Base-by-base conservation (phyloP, 768 basidiomycete species). In the Pleurotus djamor region DNA sequence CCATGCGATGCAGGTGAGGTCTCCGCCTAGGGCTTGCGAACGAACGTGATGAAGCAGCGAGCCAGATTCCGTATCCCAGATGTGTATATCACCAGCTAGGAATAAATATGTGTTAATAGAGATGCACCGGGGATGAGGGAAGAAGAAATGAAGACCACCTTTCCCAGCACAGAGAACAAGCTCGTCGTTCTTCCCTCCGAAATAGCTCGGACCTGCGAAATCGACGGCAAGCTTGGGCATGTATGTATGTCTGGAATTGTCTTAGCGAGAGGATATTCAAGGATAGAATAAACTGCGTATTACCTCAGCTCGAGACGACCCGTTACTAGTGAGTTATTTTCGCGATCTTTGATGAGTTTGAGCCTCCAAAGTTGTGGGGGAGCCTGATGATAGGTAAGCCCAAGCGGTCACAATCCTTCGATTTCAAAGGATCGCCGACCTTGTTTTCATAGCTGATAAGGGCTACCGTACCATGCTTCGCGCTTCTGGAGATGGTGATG, bases 11-110 rank as follows among this genome's bases (percentile, higher is more conserved):
- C 88, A 89, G 7, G 92, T 92, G 60, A 93, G 67, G 66, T 92
- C 90, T 28, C 87, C 88, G 3, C 83, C 81, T 34, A 82, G 79
- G 12, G 74, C 76, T 66, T 86, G 87, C 33, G 85, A 80, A 12
- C 81, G 84, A 63, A 94, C 79, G 62, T 86, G 81, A 61, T 91
- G 90, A 2, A 94, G 76, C 1, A 91, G 74, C 6, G 84, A 79
- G 4, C 83, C 92, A 9, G 88, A 88, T 72, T 92, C 90, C 60
- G 86, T 83, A 66, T 94, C 92, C 92, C 92, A 94, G 10, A 93
- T 89, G 66, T 91, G 87, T 12, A 94, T 86, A 65, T 92, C 89
- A 4, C 92, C 92, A 61, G 83, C 91, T 92, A 60, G 21, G 21
- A 37, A 21, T 48, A 47, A 16, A 44, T 12, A 59, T n/a, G n/a